These are phyloP conservation scores for Byssochlamys sp. DNA, from an alignment of 2,329 filamentous ascomycete species.

Conservation along the genomic window DNA sequence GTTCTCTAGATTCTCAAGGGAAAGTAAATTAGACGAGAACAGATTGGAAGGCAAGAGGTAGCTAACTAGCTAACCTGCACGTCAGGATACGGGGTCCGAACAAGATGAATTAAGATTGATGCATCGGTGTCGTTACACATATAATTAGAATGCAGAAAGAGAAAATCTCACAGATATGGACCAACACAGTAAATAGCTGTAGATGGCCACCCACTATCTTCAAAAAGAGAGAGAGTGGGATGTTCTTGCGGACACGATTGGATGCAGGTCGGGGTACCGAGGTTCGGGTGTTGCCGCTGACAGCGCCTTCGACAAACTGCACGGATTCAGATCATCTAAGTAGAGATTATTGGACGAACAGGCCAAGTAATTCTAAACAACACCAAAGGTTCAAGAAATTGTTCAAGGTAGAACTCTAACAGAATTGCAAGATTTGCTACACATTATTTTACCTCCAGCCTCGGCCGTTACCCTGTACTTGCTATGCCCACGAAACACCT, in stretches of 20 bases:
- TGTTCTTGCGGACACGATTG: not conserved
- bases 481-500: not conserved
- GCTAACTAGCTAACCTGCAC: not conserved
- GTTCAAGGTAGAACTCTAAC: not conserved
- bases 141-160: not conserved
- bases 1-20: no score
- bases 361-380: not conserved
- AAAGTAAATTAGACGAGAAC: no score
- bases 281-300: constrained; percentile 45
- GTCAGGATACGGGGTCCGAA: not conserved
- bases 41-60: not conserved
- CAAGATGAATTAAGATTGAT: not conserved
- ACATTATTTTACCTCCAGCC: not conserved
- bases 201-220: not conserved
- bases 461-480: not conserved
- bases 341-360: not conserved
- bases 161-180: not conserved
- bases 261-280: not conserved
- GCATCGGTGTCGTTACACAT: not conserved
- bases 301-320: constrained; percentile 23
- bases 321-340: not conserved
- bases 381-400: not conserved
- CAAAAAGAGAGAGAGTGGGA: not conserved
- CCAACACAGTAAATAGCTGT: not conserved
- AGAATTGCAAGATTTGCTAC: not conserved